phyloP scores from a whole-genome alignment of 2,329 filamentous ascomycete species.

The Aspergillus pseudoterreus region DNA sequence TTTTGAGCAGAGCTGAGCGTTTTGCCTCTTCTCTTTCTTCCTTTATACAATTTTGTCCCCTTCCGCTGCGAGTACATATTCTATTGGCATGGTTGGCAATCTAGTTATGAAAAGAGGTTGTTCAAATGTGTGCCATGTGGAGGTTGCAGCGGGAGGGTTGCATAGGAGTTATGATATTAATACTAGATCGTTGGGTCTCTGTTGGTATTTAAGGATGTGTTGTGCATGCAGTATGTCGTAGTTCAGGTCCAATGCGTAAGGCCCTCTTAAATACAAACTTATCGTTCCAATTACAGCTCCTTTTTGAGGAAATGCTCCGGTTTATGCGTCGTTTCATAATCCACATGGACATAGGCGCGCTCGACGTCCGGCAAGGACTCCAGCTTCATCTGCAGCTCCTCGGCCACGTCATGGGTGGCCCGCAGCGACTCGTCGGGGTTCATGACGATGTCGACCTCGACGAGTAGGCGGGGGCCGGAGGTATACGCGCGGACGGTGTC shows the following conservation, averaged over 20 bases:
- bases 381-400: constrained; percentile 89
- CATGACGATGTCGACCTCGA: constrained; percentile 97
- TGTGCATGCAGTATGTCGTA: no score
- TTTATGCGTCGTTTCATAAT: constrained; percentile 94
- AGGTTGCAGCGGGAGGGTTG: no score
- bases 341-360: constrained; percentile 92
- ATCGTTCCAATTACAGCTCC: constrained; percentile 45
- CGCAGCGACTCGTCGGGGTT: constrained; percentile 67
- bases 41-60: background rate
- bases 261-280: background rate
- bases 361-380: constrained; percentile 90
- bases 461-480: constrained; percentile 80
- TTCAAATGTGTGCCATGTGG: no score
- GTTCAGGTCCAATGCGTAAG: background rate
- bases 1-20: constrained; percentile 32
- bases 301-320: constrained; percentile 76
- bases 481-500: constrained; percentile 96
- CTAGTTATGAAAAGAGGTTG: background rate
- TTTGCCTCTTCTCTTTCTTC: background rate
- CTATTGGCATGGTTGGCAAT: background rate
- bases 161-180: no score
- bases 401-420: constrained; percentile 86
- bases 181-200: no score
- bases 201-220: no score
- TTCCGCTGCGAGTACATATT: background rate